Evolutionary conservation across 2,329 filamentous ascomycete genomes (phyloP).

Genomic region (Epicoccum nigrum): DNA sequence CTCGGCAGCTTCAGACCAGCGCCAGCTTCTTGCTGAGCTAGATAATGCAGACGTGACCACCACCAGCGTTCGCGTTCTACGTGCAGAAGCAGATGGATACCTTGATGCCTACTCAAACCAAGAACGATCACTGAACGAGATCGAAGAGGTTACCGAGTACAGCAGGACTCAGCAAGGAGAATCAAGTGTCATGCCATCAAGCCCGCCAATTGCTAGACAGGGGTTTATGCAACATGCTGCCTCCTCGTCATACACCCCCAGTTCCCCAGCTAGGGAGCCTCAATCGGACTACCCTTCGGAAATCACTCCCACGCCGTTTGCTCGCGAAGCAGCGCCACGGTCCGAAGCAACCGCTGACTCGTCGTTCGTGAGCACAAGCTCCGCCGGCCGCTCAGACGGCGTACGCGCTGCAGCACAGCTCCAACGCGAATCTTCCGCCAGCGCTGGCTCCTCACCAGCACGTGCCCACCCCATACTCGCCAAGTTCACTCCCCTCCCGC

Average conservation of each 20-base stretch:
- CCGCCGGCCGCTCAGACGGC: conserved; percentile 13
- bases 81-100: conserved; percentile 43
- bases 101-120: conserved; percentile 43
- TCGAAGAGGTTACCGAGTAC: conserved; percentile 45
- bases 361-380: conserved; percentile 12
- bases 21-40: conserved; percentile 41
- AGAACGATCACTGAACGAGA: conserved; percentile 39
- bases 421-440: conserved; percentile 14
- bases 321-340: conserved; percentile 5
- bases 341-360: conserved; percentile 2
- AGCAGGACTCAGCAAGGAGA: conserved; percentile 31
- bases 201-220: conserved; percentile 29
- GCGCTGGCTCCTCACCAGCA: conserved; percentile 9
- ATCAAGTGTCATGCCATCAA: conserved; percentile 27
- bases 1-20: conserved; percentile 40
- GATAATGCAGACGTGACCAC: conserved; percentile 31
- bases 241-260: conserved; percentile 19
- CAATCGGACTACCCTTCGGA: conserved; percentile 4
- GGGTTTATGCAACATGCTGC: conserved; percentile 26
- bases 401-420: conserved; percentile 10
- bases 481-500: conserved; percentile 39
- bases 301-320: conserved; percentile 20
- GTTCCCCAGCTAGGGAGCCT: conserved; percentile 1
- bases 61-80: conserved; percentile 38
- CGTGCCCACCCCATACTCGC: conserved; percentile 36